phyloP scores from a whole-genome alignment of 1,284 basidiomycete species.

The Trichosporon asahii region DNA sequence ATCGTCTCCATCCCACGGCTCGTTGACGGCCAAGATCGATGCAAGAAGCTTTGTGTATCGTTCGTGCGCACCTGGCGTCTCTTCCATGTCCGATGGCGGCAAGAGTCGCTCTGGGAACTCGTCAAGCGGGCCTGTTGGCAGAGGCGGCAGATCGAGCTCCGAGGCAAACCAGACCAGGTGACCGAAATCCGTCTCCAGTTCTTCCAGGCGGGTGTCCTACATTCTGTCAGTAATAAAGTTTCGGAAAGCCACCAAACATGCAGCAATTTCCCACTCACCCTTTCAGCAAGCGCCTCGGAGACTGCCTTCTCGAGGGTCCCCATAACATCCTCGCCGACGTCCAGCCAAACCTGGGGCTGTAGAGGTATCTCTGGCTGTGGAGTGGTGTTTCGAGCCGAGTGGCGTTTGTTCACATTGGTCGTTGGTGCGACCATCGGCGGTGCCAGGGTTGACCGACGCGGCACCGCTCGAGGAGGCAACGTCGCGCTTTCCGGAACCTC shows the following conservation, averaged over 20 bases:
- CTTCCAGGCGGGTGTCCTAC: conserved; percentile 35
- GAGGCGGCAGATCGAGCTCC: conserved; percentile 43
- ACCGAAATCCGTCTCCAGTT: conserved; percentile 39
- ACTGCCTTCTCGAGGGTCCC: conserved; percentile 34
- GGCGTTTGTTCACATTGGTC: conserved; percentile 17
- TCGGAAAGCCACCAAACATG: neutral
- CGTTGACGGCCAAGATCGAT: conserved; percentile 30
- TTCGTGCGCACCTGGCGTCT: conserved; percentile 34
- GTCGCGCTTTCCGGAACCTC: conserved; percentile 31
- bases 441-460: neutral
- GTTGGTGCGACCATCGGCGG: conserved; percentile 17
- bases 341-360: conserved; percentile 28
- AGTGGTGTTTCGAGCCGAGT: conserved; percentile 13
- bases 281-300: conserved; percentile 35
- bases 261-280: conserved; percentile 29
- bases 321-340: conserved; percentile 40
- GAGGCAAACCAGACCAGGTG: conserved; percentile 44
- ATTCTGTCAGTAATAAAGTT: neutral
- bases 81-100: conserved; percentile 29
- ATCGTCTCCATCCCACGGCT: conserved; percentile 21
- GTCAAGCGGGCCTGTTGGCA: conserved; percentile 15
- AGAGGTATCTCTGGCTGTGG: neutral
- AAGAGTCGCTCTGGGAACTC: conserved; percentile 38
- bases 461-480: conserved; percentile 3
- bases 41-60: conserved; percentile 33